Percentiles rank a stretch among this genome's conserved stretches.
These are phyloP conservation scores for Colletotrichum plurivorum DNA, from an alignment of 2,329 filamentous ascomycete species.

Conservation along the genomic window DNA sequence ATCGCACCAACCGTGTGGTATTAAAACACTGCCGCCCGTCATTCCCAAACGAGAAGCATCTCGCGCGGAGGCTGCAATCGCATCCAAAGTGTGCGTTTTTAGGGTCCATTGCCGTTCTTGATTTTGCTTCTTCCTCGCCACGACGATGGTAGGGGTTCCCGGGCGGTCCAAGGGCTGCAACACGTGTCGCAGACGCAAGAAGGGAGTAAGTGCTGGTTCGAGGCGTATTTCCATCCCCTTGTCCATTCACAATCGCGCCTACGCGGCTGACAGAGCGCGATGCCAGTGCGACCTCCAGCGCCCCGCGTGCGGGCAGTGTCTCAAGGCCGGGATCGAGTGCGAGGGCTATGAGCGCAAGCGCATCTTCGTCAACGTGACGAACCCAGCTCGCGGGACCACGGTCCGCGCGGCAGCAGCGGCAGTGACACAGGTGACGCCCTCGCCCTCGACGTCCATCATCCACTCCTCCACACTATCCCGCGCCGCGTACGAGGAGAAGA, in stretches of 20 bases:
- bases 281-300: slow-evolving; percentile 41
- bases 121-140: neutral
- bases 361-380: slow-evolving; percentile 41
- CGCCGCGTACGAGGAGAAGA: slow-evolving; percentile 37
- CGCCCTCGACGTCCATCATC: neutral
- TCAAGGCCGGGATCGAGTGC: slow-evolving; percentile 38
- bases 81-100: no score
- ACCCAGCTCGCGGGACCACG: neutral
- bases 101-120: no score
- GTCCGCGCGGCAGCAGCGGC: neutral
- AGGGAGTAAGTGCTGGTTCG: slow-evolving; percentile 39
- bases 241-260: neutral
- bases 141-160: slow-evolving; percentile 41
- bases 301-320: slow-evolving; percentile 41
- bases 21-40: neutral
- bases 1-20: neutral
- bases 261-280: neutral
- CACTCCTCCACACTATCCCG: slow-evolving; percentile 24
- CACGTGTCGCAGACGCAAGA: slow-evolving; percentile 42
- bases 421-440: no score
- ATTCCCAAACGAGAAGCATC: slow-evolving; percentile 30
- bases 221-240: neutral
- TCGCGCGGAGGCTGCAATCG: slow-evolving; percentile 2
- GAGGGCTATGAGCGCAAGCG: slow-evolving; percentile 40
- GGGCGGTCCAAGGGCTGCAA: slow-evolving; percentile 43